Base-by-base conservation (phyloP, 2,329 filamentous ascomycete species). In the Calonectria honghensis region DNA sequence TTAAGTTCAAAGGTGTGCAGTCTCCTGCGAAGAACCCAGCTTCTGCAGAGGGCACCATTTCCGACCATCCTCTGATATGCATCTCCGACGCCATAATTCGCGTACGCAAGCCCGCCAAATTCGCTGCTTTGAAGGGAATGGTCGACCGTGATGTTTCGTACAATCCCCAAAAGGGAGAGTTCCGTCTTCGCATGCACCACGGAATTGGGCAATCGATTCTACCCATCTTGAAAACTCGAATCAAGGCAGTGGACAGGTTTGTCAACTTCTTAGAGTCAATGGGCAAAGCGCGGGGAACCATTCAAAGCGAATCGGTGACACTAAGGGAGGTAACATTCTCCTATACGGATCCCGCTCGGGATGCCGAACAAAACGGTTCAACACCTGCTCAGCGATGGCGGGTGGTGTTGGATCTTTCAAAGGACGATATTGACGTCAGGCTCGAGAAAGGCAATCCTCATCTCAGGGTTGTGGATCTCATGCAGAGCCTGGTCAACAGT, bases 231-330 rank as follows among this genome's bases (percentile, higher is more conserved):
- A 86, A 88, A 75, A 86, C 89, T 66, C 89, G 92, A 35, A 86
- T 96, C 59, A 89, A 91, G 77, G 90, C 92, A 16, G 90, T 97
- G 72, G 91, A 94, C 79, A 91, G 93, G 27, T 88, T 97, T 35
- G 92, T 95, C 50, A 90, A 90, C 54, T 95, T 94, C 79, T 87
- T 95, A 32, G 90, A 92, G 57, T 91, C 93, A 1, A 90, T 96
- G 75, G 87, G 91, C 70, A 86, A 88, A 75, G 87, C 90, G 77
- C 86, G 87, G 61, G 88, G 87, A 20, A 87, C 89, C 67, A 89
- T 94, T 45, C 86, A 86, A 54, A 90, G 90, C 81, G 89, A 93
- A 77, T 86, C 89, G 51, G 88, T 93, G 70, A 91, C 90, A 20
- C 87, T 96, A 70, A 87, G 88, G 77, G 87, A 90, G 75, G 89